Evolutionary conservation across 495 filamentous ascomycete species (phyloP), one percentile per base, ranked within the genome.

Genomic region (Penicillium roqueforti): DNA sequence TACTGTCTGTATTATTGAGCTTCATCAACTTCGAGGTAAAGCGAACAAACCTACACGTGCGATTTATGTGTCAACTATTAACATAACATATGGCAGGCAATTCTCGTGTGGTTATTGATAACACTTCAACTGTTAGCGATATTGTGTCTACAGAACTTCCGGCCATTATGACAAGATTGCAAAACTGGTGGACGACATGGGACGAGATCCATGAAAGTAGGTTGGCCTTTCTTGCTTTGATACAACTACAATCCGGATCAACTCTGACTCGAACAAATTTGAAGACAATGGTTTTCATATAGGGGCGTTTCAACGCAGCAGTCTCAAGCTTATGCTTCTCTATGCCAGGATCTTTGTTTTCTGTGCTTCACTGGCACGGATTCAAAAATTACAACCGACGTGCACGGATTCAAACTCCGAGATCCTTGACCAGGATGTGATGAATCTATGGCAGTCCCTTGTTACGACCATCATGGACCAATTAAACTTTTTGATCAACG

Each of bases 201-300:
- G 72, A 75, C 45, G 65, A 72, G n/a, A 68, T 74, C n/a, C 72
- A 75, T 47, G 62, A 66, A 11, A 70, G 72, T 74, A 50, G 56
- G 72, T 31, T 19, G 3, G 7, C 23, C 23, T 42, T 14, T 47
- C 29, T 10, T 16, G 6, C 22, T 36, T 26, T 26, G 8, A 13
- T 18, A 23, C 16, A 16, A 1, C 14, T n/a, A 8, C 14, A 6
- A 36, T 36, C 6, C 10, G 14, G 14, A 16, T 25, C 16, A 13
- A 13, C 5, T 29, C 23, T 47, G 1, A 46, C 53, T 14, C 22
- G 16, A 22, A 31, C 20, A 41, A 48, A 3, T 11, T 20, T 25
- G 10, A 52, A 73, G 70, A 72, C 41, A 73, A 73, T 49, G 70
- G 67, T 1, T 73, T 73, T 28, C 70, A 73, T 54, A 67, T 68